phyloP scores from a whole-genome alignment of 2,329 filamentous ascomycete species.

The Corynespora cassiicola region DNA sequence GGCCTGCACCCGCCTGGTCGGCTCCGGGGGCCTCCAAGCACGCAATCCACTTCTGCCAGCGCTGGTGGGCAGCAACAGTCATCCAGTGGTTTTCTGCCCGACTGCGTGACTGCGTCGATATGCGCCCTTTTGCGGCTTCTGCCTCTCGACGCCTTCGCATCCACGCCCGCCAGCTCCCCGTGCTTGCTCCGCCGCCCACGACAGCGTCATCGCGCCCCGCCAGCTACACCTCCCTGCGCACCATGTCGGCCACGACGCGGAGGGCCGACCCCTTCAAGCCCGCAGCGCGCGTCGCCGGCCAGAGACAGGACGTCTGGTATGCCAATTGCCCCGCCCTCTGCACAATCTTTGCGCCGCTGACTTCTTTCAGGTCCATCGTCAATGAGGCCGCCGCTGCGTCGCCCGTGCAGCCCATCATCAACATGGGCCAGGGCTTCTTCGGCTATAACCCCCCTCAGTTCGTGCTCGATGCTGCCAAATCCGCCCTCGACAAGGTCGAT shows the following conservation, averaged over 20 bases:
- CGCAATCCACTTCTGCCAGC: slow-evolving; percentile 26
- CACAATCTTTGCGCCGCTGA: neutral
- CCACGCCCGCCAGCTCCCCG: slow-evolving; percentile 3
- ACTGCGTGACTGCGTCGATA: slow-evolving; percentile 4
- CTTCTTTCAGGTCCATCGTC: slow-evolving; percentile 63
- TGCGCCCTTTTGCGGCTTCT: slow-evolving; percentile 14
- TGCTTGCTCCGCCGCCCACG: slow-evolving; percentile 1
- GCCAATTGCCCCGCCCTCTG: slow-evolving; percentile 5
- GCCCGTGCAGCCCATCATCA: slow-evolving; percentile 69
- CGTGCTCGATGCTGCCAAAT: slow-evolving; percentile 88
- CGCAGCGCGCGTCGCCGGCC: slow-evolving; percentile 60
- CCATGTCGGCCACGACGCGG: slow-evolving; percentile 44
- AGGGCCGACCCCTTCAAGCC: slow-evolving; percentile 58
- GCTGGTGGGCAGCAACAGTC: neutral
- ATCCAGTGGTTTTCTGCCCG: neutral
- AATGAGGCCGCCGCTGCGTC: slow-evolving; percentile 71
- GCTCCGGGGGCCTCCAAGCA: slow-evolving; percentile 29
- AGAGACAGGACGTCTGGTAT: slow-evolving; percentile 66
- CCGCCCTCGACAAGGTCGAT: slow-evolving; percentile 86
- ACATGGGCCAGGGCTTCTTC: slow-evolving; percentile 79
- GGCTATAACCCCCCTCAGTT: slow-evolving; percentile 95
- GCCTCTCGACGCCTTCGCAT: slow-evolving; percentile 10
- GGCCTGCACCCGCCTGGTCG: too few relatives aligned
- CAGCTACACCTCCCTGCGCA: slow-evolving; percentile 26
- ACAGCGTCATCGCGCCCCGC: slow-evolving; percentile 15